Evolutionary conservation across 2,329 filamentous ascomycete species (phyloP).

Genomic region (Fusarium sp.): DNA sequence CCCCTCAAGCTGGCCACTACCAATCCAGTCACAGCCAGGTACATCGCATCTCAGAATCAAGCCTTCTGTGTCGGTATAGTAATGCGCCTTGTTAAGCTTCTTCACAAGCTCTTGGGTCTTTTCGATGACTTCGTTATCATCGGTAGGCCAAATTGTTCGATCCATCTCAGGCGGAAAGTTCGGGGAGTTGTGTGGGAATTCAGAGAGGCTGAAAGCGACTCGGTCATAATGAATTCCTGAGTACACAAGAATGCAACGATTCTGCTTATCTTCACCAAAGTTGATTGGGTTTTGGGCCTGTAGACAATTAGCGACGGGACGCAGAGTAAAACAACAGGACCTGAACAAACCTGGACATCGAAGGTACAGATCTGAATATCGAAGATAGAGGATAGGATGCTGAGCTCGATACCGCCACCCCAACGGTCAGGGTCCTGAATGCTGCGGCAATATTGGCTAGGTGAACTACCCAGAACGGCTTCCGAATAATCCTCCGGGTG

Average conservation of each 20-base stretch:
- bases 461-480: conserved; percentile 78
- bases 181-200: conserved; percentile 64
- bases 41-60: conserved; percentile 82
- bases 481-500: conserved; percentile 79
- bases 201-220: conserved; percentile 77
- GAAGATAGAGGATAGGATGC: conserved; percentile 86
- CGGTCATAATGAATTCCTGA: conserved; percentile 95
- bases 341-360: conserved; percentile 71
- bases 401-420: conserved; percentile 92
- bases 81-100: conserved; percentile 76
- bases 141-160: conserved; percentile 66
- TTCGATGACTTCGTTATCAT: conserved; percentile 74
- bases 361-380: conserved; percentile 86
- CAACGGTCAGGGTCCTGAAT: conserved; percentile 85
- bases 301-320: neutral
- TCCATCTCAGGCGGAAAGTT: conserved; percentile 78
- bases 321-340: neutral
- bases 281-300: conserved; percentile 56
- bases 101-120: conserved; percentile 73
- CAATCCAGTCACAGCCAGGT: conserved; percentile 70
- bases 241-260: conserved; percentile 84
- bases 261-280: conserved; percentile 79
- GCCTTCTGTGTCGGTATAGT: conserved; percentile 87
- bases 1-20: conserved; percentile 73
- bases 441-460: conserved; percentile 81